phyloP scores from a whole-genome alignment of 2,329 filamentous ascomycete species.

The Fusarium illudens region DNA sequence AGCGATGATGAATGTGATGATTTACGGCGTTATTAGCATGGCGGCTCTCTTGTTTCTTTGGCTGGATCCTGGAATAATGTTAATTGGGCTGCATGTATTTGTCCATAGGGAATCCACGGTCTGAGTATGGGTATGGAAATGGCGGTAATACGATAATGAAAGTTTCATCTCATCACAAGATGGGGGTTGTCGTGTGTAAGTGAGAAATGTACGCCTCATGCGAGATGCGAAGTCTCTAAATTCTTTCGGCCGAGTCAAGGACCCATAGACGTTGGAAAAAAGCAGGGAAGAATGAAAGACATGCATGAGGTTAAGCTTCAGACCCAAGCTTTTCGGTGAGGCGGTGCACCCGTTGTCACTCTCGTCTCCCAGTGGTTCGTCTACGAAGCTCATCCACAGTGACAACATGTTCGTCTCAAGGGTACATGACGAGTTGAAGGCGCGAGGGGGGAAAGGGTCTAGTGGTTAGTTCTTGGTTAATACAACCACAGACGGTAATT shows the following conservation, averaged over 20 bases:
- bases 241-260: neutral
- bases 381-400: neutral
- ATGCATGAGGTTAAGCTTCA: neutral
- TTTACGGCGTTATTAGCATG: neutral
- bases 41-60: neutral
- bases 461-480: neutral
- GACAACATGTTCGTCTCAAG: neutral
- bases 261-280: neutral
- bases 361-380: neutral
- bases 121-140: neutral
- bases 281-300: neutral
- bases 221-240: neutral
- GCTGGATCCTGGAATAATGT: neutral
- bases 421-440: neutral
- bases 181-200: neutral
- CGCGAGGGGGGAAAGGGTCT: neutral
- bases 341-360: neutral
- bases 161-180: neutral
- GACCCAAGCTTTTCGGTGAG: neutral
- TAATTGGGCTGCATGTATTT: neutral
- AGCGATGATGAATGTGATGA: neutral
- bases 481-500: neutral
- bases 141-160: neutral
- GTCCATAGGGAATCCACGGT: neutral
- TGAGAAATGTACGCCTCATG: no score